Evolutionary conservation across 2,329 filamentous ascomycete species (phyloP).

Genomic region (Nothomitra cinnamomea): DNA sequence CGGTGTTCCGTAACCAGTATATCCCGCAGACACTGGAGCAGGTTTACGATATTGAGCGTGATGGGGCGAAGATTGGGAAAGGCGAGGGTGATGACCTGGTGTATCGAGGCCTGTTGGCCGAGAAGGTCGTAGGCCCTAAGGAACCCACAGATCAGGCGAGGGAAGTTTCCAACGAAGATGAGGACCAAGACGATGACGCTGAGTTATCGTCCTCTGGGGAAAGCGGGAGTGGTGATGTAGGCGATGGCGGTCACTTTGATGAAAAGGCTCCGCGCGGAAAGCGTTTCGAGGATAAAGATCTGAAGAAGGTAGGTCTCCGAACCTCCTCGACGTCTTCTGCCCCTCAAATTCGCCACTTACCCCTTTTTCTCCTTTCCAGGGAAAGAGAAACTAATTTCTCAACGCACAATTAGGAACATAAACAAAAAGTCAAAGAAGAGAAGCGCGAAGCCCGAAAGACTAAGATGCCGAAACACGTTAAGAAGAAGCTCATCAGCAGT

Average conservation of each 20-base stretch:
- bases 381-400: neutral
- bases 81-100: constrained; percentile 64
- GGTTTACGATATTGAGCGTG: constrained; percentile 89
- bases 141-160: constrained; percentile 8
- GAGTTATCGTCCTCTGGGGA: constrained; percentile 10
- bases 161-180: constrained; percentile 17
- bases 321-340: too few relatives aligned
- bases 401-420: constrained; percentile 41
- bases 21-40: constrained; percentile 93
- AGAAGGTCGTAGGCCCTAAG: constrained; percentile 32
- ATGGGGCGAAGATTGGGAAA: constrained; percentile 57
- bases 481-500: constrained; percentile 66
- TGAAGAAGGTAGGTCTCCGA: constrained; percentile 63
- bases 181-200: constrained; percentile 22
- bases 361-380: neutral
- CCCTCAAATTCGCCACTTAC: constrained; percentile 10
- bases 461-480: constrained; percentile 92
- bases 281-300: constrained; percentile 79
- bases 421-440: constrained; percentile 82
- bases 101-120: constrained; percentile 70
- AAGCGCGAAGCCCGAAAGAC: constrained; percentile 85
- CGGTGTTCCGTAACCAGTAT: constrained; percentile 90
- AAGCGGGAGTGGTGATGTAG: constrained; percentile 25
- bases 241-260: constrained; percentile 37
- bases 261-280: constrained; percentile 61